These are phyloP conservation scores for Xylariales sp. DNA, from an alignment of 2,329 filamentous ascomycete genomes.

Conservation along the genomic window DNA sequence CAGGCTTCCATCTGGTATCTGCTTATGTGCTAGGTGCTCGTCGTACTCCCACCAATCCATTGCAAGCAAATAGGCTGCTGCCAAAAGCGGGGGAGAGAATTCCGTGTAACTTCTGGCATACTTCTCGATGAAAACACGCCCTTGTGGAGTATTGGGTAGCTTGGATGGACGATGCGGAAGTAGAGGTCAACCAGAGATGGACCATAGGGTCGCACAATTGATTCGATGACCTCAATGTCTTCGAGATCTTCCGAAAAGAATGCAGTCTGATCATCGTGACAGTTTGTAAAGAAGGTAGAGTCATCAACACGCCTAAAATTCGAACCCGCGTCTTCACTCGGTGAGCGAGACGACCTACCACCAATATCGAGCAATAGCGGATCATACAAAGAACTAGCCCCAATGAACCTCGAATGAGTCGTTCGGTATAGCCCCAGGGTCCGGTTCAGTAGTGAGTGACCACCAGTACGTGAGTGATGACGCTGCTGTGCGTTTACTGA, in stretches of 20 bases:
- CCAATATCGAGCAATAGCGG: too few species aligned
- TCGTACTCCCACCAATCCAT: conserved; percentile 52
- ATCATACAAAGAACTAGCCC: too few species aligned
- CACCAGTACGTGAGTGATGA: too few species aligned
- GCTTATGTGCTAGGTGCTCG: conserved; percentile 29
- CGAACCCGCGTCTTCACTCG: too few species aligned
- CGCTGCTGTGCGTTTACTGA: too few species aligned
- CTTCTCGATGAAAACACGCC: conserved; percentile 48
- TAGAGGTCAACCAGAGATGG: conserved; percentile 57
- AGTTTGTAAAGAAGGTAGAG: too few species aligned
- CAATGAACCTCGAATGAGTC: too few species aligned
- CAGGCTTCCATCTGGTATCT: conserved; percentile 25
- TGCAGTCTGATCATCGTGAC: neutral
- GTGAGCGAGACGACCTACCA: too few species aligned
- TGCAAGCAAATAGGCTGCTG: conserved; percentile 51
- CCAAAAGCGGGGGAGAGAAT: conserved; percentile 48
- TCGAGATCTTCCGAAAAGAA: neutral
- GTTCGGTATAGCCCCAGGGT: too few species aligned
- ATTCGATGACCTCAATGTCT: conserved; percentile 41
- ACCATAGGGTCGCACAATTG: conserved; percentile 54
- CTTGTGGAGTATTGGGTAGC: conserved; percentile 46
- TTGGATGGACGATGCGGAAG: conserved; percentile 51
- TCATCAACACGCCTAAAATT: too few species aligned
- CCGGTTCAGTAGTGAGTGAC: too few species aligned
- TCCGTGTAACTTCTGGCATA: conserved; percentile 46